A percentile compares a stretch with the other conserved stretches of the same genome.
These are phyloP conservation scores for Solanum arcanum DNA, from an alignment of 257 asterid species.

Conservation along the genomic window DNA sequence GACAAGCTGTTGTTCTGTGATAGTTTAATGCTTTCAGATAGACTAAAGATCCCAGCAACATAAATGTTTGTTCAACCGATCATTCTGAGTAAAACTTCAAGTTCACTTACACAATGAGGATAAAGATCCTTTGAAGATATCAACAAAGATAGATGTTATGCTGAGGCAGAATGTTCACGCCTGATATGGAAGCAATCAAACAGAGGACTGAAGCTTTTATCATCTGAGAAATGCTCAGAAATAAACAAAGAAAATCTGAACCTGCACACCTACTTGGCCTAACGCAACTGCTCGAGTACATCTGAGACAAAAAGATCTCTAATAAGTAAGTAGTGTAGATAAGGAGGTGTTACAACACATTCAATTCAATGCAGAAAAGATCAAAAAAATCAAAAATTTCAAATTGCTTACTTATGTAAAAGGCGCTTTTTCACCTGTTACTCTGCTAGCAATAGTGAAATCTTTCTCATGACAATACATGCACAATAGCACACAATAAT, in stretches of 20 bases:
- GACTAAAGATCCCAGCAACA: background rate
- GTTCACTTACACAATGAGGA: background rate
- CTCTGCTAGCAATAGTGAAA: background rate
- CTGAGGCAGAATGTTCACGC: background rate
- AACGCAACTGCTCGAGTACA: background rate
- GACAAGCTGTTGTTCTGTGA: background rate
- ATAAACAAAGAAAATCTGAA: background rate
- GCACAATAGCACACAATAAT: background rate
- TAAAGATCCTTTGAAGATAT: background rate
- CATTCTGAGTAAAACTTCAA: background rate
- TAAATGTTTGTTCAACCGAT: background rate
- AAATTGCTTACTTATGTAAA: background rate
- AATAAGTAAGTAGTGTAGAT: background rate
- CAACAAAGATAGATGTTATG: background rate
- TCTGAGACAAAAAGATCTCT: background rate
- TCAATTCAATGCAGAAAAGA: background rate
- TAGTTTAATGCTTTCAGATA: background rate
- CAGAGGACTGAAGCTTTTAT: background rate
- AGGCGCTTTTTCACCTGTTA: background rate
- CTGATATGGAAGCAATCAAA: background rate
- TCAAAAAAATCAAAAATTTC: background rate
- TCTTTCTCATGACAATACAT: background rate
- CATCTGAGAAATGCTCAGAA: background rate
- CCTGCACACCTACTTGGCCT: background rate
- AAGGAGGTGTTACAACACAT: background rate